Base-by-base conservation (phyloP, 768 basidiomycete species). In the Agaricus blazei region DNA sequence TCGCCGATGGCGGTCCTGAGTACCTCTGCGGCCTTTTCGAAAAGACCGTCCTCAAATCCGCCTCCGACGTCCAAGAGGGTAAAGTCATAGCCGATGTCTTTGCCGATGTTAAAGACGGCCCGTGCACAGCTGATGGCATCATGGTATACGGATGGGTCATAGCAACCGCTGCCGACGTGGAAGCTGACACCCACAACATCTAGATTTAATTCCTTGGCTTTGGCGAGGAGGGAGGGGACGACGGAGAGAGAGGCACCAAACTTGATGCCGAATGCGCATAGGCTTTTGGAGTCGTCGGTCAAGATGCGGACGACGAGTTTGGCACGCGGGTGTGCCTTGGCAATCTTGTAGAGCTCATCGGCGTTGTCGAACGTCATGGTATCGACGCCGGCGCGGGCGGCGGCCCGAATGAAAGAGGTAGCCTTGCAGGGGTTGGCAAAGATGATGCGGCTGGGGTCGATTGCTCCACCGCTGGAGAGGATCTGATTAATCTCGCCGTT, bases 361-460 rank as follows among this genome's bases (percentile, higher is more conserved):
- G 82, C 81, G 71, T 98, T 99, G 75, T 99, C 97, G 67, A 99
- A 99, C 4, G 96, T 98, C 96, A 98, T 97, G 74, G 81, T 85
- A 66, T 92, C 81, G 51, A 98, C 95, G 23, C 89, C 85, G 31
- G 75, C 70, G 62, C 80, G 84, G 41, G 85, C 85, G 14, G 97
- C 90, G 62, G 84, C 82, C 48, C 94, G 89, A 63, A 99, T 80
- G 74, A 95, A 98, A 0, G 93, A 96, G 9, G 83, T 79, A 2
- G 97, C 91, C 74, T 99, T 99, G 86, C 97, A 98, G 0, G 97
- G 97, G 72, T 99, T 99, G 60, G 97, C 97, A 65, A 93, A 99
- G 67, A 98, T 92, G 77, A 99, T 89, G 56, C 88, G 82, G 52
- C 81, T 79, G 3, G 95, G 85, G 46, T 82, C 78, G 50, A 96